Evolutionary conservation across 2,329 filamentous ascomycete species (phyloP).

Genomic region (Fusarium sp.): DNA sequence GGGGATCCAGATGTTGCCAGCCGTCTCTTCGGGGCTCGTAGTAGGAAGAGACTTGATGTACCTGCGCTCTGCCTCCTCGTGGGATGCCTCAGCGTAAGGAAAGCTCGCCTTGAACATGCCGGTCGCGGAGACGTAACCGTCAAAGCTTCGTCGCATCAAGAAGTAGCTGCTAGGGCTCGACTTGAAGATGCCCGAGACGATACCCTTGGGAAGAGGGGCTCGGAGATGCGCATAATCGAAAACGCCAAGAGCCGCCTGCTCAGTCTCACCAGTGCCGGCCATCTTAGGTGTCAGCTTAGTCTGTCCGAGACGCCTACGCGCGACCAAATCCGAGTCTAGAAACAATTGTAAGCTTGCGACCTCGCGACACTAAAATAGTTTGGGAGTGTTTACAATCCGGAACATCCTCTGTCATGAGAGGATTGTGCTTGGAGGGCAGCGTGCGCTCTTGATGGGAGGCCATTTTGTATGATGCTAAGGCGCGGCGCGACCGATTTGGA

Average conservation of each 20-base stretch:
- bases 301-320: conserved; percentile 88
- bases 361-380: conserved; percentile 10
- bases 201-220: conserved; percentile 89
- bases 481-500: conserved; percentile 36
- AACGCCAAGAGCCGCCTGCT: conserved; percentile 77
- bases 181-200: conserved; percentile 92
- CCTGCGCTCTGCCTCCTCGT: conserved; percentile 80
- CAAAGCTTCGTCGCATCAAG: conserved; percentile 88
- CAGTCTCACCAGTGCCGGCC: conserved; percentile 77
- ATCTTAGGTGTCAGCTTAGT: conserved; percentile 89
- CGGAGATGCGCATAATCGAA: conserved; percentile 98
- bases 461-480: conserved; percentile 52
- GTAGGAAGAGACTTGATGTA: conserved; percentile 85
- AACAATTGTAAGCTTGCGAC: conserved; percentile 40
- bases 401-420: conserved; percentile 70
- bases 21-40: conserved; percentile 90
- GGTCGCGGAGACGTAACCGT: conserved; percentile 85
- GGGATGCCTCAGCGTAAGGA: conserved; percentile 75
- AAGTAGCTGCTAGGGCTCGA: conserved; percentile 93
- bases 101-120: conserved; percentile 95
- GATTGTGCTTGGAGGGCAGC: conserved; percentile 71
- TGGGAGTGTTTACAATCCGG: conserved; percentile 64
- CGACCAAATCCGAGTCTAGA: conserved; percentile 77
- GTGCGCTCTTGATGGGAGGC: conserved; percentile 50
- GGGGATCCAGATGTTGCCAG: conserved; percentile 96